Conservation (phyloP, 352 stramenopile species). For the Pythium biforme region DNA sequence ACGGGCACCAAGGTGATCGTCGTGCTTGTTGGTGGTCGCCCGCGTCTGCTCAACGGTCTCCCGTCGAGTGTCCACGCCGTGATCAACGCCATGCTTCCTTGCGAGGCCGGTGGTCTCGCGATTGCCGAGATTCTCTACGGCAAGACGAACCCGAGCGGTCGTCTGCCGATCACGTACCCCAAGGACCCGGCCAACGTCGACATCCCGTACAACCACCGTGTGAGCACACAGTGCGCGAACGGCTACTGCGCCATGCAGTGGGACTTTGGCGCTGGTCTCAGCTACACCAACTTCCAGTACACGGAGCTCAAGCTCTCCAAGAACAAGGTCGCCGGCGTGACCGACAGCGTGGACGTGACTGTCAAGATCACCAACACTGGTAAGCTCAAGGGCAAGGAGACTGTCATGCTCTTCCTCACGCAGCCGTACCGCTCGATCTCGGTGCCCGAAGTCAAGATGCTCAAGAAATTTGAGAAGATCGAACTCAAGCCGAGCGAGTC, state of each 20-base stretch:
- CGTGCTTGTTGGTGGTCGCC: constrained; percentile 75
- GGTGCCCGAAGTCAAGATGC: constrained; percentile 66
- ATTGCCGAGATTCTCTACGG: constrained; percentile 85
- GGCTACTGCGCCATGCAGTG: constrained; percentile 40
- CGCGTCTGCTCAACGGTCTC: constrained; percentile 65
- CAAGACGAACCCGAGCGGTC: constrained; percentile 75
- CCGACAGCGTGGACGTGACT: constrained; percentile 17
- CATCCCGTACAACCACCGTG: constrained; percentile 77
- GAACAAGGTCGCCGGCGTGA: constrained; percentile 24
- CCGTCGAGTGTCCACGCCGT: constrained; percentile 62
- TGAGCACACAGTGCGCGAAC: constrained; percentile 32
- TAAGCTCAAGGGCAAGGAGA: constrained; percentile 39
- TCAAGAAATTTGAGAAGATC: constrained; percentile 77
- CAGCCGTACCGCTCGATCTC: constrained; percentile 27
- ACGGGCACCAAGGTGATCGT: constrained; percentile 82
- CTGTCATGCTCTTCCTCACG: constrained; percentile 41
- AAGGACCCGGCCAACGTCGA: constrained; percentile 58
- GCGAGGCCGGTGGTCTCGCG: constrained; percentile 74
- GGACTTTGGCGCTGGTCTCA: constrained; percentile 60
- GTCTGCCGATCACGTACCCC: constrained; percentile 82
- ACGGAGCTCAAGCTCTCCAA: constrained; percentile 31
- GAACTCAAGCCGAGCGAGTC: constrained; percentile 32
- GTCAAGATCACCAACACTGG: constrained; percentile 33
- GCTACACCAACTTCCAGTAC: constrained; percentile 62
- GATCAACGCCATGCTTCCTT: constrained; percentile 76